Percentiles rank a stretch among this genome's conserved stretches.
Conservation (phyloP, 495 filamentous ascomycete genomes). For the Penicillium goetzii region DNA sequence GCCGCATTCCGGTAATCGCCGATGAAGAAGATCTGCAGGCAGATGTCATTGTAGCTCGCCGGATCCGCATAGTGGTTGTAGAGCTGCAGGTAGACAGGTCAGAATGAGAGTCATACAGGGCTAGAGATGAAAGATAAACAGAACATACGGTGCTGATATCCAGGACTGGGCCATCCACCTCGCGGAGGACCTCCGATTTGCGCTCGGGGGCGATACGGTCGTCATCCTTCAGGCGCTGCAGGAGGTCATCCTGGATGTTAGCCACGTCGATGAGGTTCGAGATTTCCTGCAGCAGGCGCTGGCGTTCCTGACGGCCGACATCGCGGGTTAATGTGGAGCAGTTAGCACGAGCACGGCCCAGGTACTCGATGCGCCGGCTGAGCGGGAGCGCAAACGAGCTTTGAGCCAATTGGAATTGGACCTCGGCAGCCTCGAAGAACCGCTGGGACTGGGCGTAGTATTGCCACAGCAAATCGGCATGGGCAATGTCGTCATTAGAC, state of each 20-base stretch:
- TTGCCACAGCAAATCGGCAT: constrained; percentile 90
- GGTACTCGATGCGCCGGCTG: constrained; percentile 81
- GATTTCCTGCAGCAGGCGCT: constrained; percentile 77
- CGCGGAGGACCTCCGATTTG: constrained; percentile 60
- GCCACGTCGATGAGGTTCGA: constrained; percentile 88
- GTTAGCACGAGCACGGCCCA: constrained; percentile 85
- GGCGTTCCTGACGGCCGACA: constrained; percentile 71
- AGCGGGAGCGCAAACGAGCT: constrained; percentile 76
- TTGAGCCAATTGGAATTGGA: constrained; percentile 81
- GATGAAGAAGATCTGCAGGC: constrained; percentile 83
- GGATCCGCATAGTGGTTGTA: constrained; percentile 90
- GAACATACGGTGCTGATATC: constrained; percentile 71
- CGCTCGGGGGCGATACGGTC: constrained; percentile 63
- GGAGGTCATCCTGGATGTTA: constrained; percentile 89
- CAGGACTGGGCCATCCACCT: constrained; percentile 75
- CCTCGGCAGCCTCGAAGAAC: constrained; percentile 82
- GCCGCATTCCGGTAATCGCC: constrained; percentile 85
- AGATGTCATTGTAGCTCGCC: constrained; percentile 88
- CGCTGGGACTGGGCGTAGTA: constrained; percentile 80
- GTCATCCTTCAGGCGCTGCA: constrained; percentile 78
- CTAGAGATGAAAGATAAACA: background rate
- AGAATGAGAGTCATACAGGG: background rate
- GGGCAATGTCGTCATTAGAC: constrained; percentile 64
- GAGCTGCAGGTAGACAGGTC: constrained; percentile 56
- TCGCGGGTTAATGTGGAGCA: constrained; percentile 75